Conservation (phyloP, 225 moss, liverwort and hornwort species). For the Sphagnum contortum region DNA sequence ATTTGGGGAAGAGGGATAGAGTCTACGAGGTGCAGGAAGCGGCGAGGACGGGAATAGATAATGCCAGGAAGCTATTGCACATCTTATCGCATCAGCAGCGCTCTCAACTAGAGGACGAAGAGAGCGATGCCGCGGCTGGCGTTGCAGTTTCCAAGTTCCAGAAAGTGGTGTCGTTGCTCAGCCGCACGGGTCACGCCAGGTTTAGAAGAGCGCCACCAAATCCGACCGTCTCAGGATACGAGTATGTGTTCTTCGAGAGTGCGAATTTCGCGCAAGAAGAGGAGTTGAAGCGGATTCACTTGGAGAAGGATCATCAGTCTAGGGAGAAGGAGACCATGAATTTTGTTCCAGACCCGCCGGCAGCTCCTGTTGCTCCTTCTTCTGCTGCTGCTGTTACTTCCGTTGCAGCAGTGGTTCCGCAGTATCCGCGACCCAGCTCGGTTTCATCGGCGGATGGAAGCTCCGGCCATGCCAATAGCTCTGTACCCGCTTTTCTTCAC, state of each 20-base stretch:
- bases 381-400: too few relatives aligned
- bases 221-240: slow-evolving; percentile 7
- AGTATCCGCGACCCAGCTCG: slow-evolving; percentile 10
- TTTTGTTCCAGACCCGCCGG: slow-evolving; percentile 17
- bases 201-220: slow-evolving; percentile 42
- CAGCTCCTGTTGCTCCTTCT: slow-evolving; percentile 29
- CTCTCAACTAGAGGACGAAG: slow-evolving; percentile 9
- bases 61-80: slow-evolving; percentile 15
- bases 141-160: slow-evolving; percentile 57
- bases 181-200: slow-evolving; percentile 60
- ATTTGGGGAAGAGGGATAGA: slow-evolving; percentile 6
- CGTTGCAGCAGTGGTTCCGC: too few relatives aligned
- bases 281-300: slow-evolving; percentile 4
- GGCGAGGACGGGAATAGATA: slow-evolving; percentile 13
- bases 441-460: slow-evolving; percentile 45
- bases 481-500: slow-evolving; percentile 6
- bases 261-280: slow-evolving; percentile 32
- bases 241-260: slow-evolving; percentile 26
- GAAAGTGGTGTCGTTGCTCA: slow-evolving; percentile 52
- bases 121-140: slow-evolving; percentile 28
- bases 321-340: too few relatives aligned
- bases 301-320: too few relatives aligned
- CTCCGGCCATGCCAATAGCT: slow-evolving; percentile 21
- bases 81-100: slow-evolving; percentile 7
- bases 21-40: slow-evolving; percentile 17